Base-by-base conservation (phyloP, 345 rosid genomes). In the Salix caprea region DNA sequence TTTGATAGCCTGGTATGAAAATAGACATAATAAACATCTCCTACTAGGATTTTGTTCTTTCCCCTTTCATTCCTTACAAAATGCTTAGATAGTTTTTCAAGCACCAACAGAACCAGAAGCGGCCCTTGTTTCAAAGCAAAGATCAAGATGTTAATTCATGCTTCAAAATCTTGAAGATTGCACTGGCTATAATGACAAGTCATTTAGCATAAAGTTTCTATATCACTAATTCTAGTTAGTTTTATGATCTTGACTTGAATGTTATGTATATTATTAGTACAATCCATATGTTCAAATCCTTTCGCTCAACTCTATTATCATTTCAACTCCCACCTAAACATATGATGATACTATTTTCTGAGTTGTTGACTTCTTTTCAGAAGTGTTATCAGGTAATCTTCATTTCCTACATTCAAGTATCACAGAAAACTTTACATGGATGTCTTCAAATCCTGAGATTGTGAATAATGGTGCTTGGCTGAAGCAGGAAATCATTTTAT, bases 221-320 rank as follows among this genome's bases (percentile, higher is more conserved):
- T 72, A 37, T 24, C 66, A 56, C 58, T 24, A 64, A 14, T 56
- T 56, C 26, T 37, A 12, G 14, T 37, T 60, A 58, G 46, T 58
- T 32, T 34, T 56, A 72, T n/a, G 44, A 44, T 42, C 44, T 30
- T 61, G 76, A 40, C 26, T 60, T 61, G 67, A 62, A 73, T 61
- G 67, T 37, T 18, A 50, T 61, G 14, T 39, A 23, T 72, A 34
- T 44, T 12, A 44, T 28, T 61, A 18, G 39, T 4, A 40, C 39
- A 61, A 24, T 6, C 60, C 40, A 6, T 8, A 6, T 58, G 15
- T 39, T 36, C 23, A 26, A 39, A 23, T 40, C 24, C 39, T 21
- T 68, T 16, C 6, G 19, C 23, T 11, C 52, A 69, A 4, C 71
- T 68, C 14, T 69, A 0, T 58, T n/a, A 58, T 58, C 23, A 3